A percentile compares a stretch with the other conserved stretches of the same genome.
These are phyloP conservation scores for Epichloe glyceriae DNA, from an alignment of 2,329 filamentous ascomycete species.

Conservation along the genomic window DNA sequence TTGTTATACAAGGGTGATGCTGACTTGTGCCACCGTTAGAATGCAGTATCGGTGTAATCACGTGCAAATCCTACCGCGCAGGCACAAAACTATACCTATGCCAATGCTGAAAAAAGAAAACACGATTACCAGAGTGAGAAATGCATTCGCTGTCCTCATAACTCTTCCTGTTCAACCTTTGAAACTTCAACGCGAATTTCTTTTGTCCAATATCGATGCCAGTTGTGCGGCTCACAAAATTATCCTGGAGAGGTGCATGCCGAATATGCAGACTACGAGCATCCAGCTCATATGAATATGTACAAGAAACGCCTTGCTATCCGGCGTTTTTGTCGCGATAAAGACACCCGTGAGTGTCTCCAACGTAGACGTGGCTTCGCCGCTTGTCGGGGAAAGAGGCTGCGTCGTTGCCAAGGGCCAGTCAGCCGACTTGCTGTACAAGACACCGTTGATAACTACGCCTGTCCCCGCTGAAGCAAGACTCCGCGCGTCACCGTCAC, in stretches of 20 bases:
- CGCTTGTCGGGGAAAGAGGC: slow-evolving; percentile 11
- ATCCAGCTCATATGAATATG: not conserved
- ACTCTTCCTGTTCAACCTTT: too few relatives aligned
- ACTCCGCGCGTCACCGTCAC: slow-evolving; percentile 34
- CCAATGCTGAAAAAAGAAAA: not conserved
- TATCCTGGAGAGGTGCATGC: not conserved
- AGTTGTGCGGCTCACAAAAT: not conserved
- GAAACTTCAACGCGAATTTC: not conserved
- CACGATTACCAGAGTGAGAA: too few relatives aligned
- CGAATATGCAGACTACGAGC: not conserved
- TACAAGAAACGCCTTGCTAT: not conserved
- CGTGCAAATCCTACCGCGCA: too few relatives aligned
- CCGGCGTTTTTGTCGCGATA: slow-evolving; percentile 22
- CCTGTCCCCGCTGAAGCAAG: slow-evolving; percentile 37
- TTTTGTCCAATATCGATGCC: not conserved
- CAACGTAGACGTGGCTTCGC: slow-evolving; percentile 8
- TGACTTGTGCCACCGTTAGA: too few relatives aligned
- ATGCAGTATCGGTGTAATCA: too few relatives aligned
- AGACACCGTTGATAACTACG: slow-evolving; percentile 46
- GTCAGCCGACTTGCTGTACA: slow-evolving; percentile 30
- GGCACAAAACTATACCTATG: not conserved
- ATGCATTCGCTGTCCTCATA: too few relatives aligned
- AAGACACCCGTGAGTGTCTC: slow-evolving; percentile 20
- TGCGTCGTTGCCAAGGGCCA: slow-evolving; percentile 25
- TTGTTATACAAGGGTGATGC: too few relatives aligned